A percentile compares a stretch with the other conserved stretches of the same genome.
phyloP scores from a whole-genome alignment of 371 early-diverging fungal species.

The Coemansia sp. region DNA sequence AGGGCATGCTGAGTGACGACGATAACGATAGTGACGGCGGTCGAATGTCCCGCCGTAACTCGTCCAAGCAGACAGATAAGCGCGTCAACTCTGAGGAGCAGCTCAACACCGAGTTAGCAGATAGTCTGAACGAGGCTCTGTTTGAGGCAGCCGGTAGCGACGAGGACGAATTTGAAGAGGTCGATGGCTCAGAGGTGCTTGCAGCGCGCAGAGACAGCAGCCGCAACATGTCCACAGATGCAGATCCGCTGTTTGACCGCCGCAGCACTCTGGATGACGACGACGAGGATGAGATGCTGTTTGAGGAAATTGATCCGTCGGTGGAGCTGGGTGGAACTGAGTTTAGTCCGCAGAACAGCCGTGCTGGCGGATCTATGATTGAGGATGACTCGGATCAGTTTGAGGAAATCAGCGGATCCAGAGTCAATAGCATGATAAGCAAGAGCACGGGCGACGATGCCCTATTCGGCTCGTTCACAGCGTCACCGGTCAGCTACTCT shows the following conservation, averaged over 20 bases:
- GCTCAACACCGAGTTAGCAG: constrained; percentile 25
- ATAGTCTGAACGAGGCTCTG: constrained; percentile 24
- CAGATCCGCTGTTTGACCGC: constrained; percentile 11
- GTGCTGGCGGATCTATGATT: constrained; percentile 1
- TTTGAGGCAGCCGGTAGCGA: constrained; percentile 31
- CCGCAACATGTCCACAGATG: background rate
- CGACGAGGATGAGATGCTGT: constrained; percentile 38
- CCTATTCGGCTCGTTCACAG: constrained; percentile 24
- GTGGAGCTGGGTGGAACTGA: constrained; percentile 6
- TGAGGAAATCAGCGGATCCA: constrained; percentile 27
- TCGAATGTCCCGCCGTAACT: constrained; percentile 1
- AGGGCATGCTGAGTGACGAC: constrained; percentile 36
- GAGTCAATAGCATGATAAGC: constrained; percentile 2
- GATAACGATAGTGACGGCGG: constrained; percentile 20
- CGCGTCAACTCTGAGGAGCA: constrained; percentile 20
- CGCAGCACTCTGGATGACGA: constrained; percentile 10
- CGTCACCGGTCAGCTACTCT: constrained; percentile 10
- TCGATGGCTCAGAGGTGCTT: constrained; percentile 27
- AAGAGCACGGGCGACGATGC: constrained; percentile 22
- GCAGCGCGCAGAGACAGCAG: background rate
- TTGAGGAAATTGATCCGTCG: constrained; percentile 37
- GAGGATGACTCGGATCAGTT: constrained; percentile 44
- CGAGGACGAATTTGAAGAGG: constrained; percentile 47
- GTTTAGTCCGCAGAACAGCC: constrained; percentile 6
- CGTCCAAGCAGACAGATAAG: background rate